Percentiles rank a stretch among this genome's conserved stretches.
Conservation (phyloP, 2,329 filamentous ascomycete genomes). For the Ophiostoma sp. region DNA sequence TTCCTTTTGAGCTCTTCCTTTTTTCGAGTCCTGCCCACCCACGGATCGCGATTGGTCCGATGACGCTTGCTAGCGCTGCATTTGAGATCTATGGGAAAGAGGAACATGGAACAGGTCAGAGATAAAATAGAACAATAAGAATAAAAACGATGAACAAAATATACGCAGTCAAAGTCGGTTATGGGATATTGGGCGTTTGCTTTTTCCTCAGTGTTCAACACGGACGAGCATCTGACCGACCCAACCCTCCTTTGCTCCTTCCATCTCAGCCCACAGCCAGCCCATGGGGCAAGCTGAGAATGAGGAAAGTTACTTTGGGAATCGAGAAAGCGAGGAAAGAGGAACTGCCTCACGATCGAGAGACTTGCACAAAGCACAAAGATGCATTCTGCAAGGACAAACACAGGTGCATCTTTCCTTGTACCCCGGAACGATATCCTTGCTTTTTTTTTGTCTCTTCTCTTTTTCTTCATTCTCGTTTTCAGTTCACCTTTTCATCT, state of each 20-base stretch:
- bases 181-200: not conserved
- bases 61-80: slow-evolving; percentile 19
- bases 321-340: not conserved
- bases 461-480: not conserved
- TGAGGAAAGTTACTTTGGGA: not conserved
- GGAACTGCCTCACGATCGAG: not conserved
- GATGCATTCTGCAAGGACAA: not conserved
- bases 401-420: not conserved
- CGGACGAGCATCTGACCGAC: not conserved
- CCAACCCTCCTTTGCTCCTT: not conserved
- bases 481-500: not conserved
- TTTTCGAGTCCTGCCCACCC: not conserved
- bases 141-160: not conserved
- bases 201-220: not conserved
- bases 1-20: not conserved
- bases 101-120: not conserved
- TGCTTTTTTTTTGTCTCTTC: not conserved
- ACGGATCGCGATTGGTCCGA: slow-evolving; percentile 16
- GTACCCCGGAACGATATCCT: not conserved
- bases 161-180: not conserved
- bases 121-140: not conserved
- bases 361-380: not conserved
- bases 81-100: slow-evolving; percentile 8
- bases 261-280: not conserved
- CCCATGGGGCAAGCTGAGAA: not conserved